Percentiles rank a stretch among this genome's conserved stretches.
phyloP scores from a whole-genome alignment of 164 flowering plant genomes.

The Houttuynia cordata region DNA sequence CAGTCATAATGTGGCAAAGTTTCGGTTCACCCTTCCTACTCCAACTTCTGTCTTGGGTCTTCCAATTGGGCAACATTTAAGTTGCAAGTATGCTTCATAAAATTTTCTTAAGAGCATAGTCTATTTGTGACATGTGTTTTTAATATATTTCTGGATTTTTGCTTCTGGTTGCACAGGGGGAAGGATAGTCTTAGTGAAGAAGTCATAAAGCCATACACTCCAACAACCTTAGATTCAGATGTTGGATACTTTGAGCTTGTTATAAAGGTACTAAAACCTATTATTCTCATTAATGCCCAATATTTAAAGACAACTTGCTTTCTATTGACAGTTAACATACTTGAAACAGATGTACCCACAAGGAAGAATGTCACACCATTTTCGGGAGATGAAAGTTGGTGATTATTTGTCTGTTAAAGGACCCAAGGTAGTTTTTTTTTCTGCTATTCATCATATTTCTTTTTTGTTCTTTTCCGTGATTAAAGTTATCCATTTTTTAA shows the following conservation, averaged over 20 bases:
- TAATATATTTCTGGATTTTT: too few relatives aligned
- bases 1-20: conserved; percentile 96
- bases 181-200: conserved; percentile 87
- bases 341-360: conserved; percentile 84
- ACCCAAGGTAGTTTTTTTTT: conserved; percentile 56
- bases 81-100: conserved; percentile 53
- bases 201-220: conserved; percentile 90
- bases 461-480: background rate
- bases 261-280: conserved; percentile 53
- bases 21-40: conserved; percentile 70
- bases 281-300: background rate
- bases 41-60: conserved; percentile 87
- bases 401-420: conserved; percentile 85
- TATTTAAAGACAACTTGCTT: background rate
- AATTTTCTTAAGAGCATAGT: background rate
- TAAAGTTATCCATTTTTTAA: too few relatives aligned
- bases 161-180: conserved; percentile 39
- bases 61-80: conserved; percentile 93
- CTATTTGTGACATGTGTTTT: background rate
- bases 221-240: conserved; percentile 94
- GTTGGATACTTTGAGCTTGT: conserved; percentile 89
- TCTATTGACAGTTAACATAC: background rate
- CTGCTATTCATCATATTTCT: too few relatives aligned
- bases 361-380: conserved; percentile 99
- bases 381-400: conserved; percentile 92